Evolutionary conservation across 2,329 filamentous ascomycete genomes (phyloP).

Genomic region (Pestalotiopsis sp.): DNA sequence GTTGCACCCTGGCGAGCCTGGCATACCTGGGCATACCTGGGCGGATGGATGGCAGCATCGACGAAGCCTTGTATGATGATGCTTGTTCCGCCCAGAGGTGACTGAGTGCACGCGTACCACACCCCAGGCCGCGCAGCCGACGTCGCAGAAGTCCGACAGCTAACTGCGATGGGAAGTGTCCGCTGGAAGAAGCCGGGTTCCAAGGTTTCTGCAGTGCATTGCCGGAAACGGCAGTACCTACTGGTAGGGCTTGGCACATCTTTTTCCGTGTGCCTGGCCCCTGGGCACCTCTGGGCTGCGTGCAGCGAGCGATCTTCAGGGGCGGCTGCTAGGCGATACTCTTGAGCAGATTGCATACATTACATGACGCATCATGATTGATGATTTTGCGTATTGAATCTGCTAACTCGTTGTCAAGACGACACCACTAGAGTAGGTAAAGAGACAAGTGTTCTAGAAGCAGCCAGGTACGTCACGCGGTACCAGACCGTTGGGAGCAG

Average conservation of each 20-base stretch:
- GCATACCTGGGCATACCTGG: not conserved
- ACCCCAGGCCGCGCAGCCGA: not conserved
- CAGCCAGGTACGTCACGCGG: not conserved
- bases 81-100: not conserved
- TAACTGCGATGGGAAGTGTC: not conserved
- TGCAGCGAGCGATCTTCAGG: no score
- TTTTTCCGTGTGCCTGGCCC: not conserved
- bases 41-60: not conserved
- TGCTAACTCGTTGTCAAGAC: no score
- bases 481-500: not conserved
- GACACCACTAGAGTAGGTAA: no score
- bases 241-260: not conserved
- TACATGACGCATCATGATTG: no score
- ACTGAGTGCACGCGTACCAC: not conserved
- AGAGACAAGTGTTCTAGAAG: not conserved
- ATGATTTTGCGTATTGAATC: no score
- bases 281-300: not conserved
- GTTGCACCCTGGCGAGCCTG: not conserved
- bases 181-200: not conserved
- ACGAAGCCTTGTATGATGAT: not conserved
- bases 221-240: not conserved
- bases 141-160: conserved; percentile 2
- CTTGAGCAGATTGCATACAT: no score
- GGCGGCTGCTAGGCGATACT: no score
- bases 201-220: not conserved